A percentile compares a stretch with the other conserved stretches of the same genome.
These are phyloP conservation scores for Lathyrus aphaca DNA, from an alignment of 306 rosid species.

Conservation along the genomic window DNA sequence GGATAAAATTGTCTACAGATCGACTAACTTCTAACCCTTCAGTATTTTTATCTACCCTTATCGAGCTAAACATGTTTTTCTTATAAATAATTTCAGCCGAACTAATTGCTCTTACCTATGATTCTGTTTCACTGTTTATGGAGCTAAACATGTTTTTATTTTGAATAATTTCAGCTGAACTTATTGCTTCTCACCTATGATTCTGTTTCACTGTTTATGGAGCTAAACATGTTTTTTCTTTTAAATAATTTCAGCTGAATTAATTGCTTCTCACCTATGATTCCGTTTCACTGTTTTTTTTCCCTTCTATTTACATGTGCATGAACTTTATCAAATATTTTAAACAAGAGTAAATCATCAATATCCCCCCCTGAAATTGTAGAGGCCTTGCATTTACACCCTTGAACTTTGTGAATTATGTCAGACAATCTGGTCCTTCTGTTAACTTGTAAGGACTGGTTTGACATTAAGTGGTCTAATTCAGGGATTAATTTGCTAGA, in stretches of 20 bases:
- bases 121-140: slow-evolving; percentile 6
- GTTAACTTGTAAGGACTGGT: no score
- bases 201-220: no score
- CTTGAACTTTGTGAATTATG: no score
- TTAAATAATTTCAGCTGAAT: slow-evolving; percentile 11
- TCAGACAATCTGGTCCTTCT: no score
- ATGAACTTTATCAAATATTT: background rate
- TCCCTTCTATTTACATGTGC: slow-evolving; percentile 3
- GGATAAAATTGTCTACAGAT: background rate
- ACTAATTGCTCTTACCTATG: background rate
- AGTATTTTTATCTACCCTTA: slow-evolving; percentile 1
- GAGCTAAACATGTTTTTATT: background rate
- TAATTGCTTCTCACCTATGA: slow-evolving; percentile 11
- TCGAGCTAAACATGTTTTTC: background rate
- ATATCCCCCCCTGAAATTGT: no score
- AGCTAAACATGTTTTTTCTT: background rate
- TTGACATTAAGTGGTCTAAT: no score
- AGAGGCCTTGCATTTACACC: no score
- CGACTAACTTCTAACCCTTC: background rate
- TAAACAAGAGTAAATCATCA: background rate
- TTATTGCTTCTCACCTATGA: no score
- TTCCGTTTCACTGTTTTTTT: slow-evolving; percentile 5
- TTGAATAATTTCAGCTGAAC: slow-evolving; percentile 8
- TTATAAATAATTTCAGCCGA: slow-evolving; percentile 13
- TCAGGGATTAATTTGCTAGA: no score